Percentiles rank a stretch among this genome's conserved stretches.
These are phyloP conservation scores for Colletotrichum cordylinicola DNA, from an alignment of 2,329 filamentous ascomycete genomes.

Conservation along the genomic window DNA sequence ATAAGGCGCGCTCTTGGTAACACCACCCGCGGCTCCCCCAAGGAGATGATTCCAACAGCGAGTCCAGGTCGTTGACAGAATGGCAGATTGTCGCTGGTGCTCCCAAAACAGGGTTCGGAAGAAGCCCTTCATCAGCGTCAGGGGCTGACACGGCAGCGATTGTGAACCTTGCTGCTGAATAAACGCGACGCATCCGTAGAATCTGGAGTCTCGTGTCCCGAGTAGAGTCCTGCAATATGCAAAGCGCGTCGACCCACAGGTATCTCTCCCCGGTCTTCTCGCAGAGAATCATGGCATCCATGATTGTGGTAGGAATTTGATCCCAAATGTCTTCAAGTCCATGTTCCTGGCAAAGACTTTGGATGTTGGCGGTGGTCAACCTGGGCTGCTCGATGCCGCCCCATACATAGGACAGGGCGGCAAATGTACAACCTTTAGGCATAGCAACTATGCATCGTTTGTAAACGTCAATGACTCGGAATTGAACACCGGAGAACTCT, in stretches of 20 bases:
- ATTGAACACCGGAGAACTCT: background rate
- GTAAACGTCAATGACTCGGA: background rate
- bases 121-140: background rate
- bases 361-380: background rate
- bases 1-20: background rate
- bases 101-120: background rate
- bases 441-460: background rate
- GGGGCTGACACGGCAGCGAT: background rate
- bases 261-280: background rate
- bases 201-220: background rate
- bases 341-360: background rate
- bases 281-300: background rate
- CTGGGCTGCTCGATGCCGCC: background rate
- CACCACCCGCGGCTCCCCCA: background rate
- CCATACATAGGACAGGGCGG: background rate
- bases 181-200: background rate
- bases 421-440: background rate
- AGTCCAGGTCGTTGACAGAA: background rate
- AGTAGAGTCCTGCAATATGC: background rate
- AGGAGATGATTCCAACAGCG: background rate
- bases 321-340: background rate
- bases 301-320: background rate
- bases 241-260: background rate
- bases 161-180: background rate
- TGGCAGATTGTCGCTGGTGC: background rate